Conservation (phyloP, 192 early-diverging fungal genomes). For the Backusella sp. region DNA sequence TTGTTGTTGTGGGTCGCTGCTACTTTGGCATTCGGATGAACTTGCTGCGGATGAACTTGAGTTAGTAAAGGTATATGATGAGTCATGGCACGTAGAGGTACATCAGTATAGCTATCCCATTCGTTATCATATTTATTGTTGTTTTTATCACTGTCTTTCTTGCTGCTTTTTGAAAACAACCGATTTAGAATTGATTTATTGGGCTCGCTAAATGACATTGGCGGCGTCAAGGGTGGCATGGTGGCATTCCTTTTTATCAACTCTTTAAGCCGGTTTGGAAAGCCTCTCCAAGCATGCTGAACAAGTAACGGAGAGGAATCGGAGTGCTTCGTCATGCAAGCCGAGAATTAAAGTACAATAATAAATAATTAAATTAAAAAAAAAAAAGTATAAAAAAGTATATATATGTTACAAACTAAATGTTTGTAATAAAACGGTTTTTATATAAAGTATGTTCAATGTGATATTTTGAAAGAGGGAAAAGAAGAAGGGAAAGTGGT, state of each 20-base stretch:
- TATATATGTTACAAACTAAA: neutral
- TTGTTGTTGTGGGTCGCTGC: neutral
- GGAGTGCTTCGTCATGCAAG: slow-evolving; percentile 1
- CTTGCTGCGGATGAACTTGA: neutral
- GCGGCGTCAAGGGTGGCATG: neutral
- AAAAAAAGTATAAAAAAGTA: neutral
- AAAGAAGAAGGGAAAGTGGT: neutral
- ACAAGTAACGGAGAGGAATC: neutral
- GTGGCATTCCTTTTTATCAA: neutral
- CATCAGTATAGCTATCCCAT: neutral
- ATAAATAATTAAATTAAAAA: neutral
- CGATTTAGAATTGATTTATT: slow-evolving; percentile 7
- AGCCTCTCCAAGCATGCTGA: neutral
- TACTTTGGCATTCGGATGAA: neutral
- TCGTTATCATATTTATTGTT: neutral
- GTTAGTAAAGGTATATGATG: neutral
- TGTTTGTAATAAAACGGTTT: neutral
- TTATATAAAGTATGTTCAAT: slow-evolving; percentile 2
- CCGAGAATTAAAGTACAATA: neutral
- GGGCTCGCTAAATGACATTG: neutral
- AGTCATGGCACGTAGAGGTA: slow-evolving; percentile 5
- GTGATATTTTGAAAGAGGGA: neutral
- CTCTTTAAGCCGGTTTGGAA: slow-evolving; percentile 4
- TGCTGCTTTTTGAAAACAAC: neutral
- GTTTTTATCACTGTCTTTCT: neutral